These are phyloP conservation scores for Trypanosoma avium DNA, from an alignment of 208 protist genomes.

Conservation along the genomic window DNA sequence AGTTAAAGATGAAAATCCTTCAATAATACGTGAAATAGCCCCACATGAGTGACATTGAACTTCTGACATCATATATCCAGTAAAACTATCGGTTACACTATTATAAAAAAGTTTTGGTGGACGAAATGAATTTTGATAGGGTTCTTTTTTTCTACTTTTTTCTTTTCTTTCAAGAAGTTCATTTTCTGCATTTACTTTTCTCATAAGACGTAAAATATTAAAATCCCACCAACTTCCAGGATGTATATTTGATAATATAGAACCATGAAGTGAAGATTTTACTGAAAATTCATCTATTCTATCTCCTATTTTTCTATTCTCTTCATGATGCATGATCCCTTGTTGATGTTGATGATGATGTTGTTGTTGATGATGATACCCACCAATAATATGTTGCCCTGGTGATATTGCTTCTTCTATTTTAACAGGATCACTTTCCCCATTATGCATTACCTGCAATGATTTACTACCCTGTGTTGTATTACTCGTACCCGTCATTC, in stretches of 20 bases:
- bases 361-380: too few relatives aligned
- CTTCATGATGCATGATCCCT: too few relatives aligned
- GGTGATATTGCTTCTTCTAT: too few relatives aligned
- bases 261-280: background rate
- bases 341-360: too few relatives aligned
- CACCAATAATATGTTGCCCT: too few relatives aligned
- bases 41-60: constrained; percentile 72
- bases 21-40: constrained; percentile 58
- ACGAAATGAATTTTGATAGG: constrained; percentile 31
- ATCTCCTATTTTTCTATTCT: too few relatives aligned
- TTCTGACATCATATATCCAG: constrained; percentile 69
- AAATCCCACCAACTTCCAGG: constrained; percentile 27
- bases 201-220: constrained; percentile 44
- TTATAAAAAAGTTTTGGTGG: constrained; percentile 63
- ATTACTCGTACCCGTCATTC: too few relatives aligned
- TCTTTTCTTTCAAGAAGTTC: constrained; percentile 43
- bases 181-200: constrained; percentile 71
- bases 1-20: constrained; percentile 71
- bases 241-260: background rate
- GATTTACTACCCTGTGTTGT: too few relatives aligned
- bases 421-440: too few relatives aligned
- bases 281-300: background rate
- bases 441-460: too few relatives aligned
- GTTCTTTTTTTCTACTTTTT: constrained; percentile 30
- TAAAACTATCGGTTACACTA: constrained; percentile 75